A percentile compares a stretch with the other conserved stretches of the same genome.
Conservation (phyloP, 1,284 basidiomycete genomes). For the Tylopilus orsonianus region DNA sequence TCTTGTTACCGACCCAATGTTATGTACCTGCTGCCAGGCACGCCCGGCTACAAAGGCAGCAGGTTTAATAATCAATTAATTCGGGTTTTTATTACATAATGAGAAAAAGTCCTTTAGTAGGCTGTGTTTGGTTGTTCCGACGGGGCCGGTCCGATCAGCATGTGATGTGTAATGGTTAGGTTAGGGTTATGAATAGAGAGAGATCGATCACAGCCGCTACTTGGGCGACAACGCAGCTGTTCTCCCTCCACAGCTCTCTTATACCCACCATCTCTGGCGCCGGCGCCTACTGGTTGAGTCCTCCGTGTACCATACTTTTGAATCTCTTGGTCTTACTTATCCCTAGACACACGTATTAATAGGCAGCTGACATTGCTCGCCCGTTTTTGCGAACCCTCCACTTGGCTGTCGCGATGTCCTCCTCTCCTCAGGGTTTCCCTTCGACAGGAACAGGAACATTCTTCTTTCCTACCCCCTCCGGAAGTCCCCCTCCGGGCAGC, state of each 20-base stretch:
- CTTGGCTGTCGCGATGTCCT: conserved; percentile 13
- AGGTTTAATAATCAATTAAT: no score
- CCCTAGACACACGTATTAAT: conserved; percentile 18
- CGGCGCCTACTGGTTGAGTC: conserved; percentile 4
- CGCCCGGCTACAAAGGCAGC: no score
- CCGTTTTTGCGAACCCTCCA: conserved; percentile 6
- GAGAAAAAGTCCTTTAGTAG: no score
- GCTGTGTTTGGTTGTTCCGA: conserved; percentile 7
- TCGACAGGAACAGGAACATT: not conserved
- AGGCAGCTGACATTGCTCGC: conserved; percentile 1
- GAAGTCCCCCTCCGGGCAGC: not conserved
- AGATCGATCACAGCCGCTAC: conserved; percentile 1
- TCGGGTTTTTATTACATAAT: no score
- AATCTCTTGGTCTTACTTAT: not conserved
- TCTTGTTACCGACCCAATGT: no score
- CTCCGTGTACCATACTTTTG: not conserved
- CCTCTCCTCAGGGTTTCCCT: not conserved
- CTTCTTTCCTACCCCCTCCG: not conserved
- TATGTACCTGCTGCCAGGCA: no score
- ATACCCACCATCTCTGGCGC: conserved; percentile 6
- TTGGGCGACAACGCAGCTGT: not conserved
- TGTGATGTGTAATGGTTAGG: not conserved
- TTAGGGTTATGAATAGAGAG: conserved; percentile 13
- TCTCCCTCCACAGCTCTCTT: not conserved
- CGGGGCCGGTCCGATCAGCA: conserved; percentile 2